These are phyloP conservation scores for Starmerella floris DNA, from an alignment of 805 yeast species.

Conservation along the genomic window DNA sequence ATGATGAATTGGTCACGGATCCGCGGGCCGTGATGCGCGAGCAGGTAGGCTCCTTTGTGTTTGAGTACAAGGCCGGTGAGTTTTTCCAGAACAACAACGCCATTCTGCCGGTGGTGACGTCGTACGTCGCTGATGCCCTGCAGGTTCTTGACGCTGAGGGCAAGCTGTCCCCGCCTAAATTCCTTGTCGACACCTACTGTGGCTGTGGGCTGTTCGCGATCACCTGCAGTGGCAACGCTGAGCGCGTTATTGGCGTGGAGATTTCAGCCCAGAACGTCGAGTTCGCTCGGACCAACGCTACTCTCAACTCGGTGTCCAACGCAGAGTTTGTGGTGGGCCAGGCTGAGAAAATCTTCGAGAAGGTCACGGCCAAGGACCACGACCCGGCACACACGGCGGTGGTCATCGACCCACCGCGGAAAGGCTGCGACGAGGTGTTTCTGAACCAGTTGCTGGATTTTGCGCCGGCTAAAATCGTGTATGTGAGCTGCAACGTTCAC, in stretches of 20 bases:
- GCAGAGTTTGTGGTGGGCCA: slow-evolving; percentile 81
- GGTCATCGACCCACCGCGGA: slow-evolving; percentile 92
- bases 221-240: slow-evolving; percentile 70
- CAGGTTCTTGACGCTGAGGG: slow-evolving; percentile 27
- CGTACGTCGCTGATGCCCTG: slow-evolving; percentile 64
- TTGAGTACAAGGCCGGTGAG: slow-evolving; percentile 86
- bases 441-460: slow-evolving; percentile 73
- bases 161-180: slow-evolving; percentile 34
- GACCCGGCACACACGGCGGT: slow-evolving; percentile 59
- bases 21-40: slow-evolving; percentile 70
- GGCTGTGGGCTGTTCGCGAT: slow-evolving; percentile 91
- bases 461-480: slow-evolving; percentile 76
- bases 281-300: slow-evolving; percentile 75
- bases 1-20: slow-evolving; percentile 58
- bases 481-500: slow-evolving; percentile 93
- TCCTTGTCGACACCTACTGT: slow-evolving; percentile 87
- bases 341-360: slow-evolving; percentile 77
- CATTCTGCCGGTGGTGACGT: slow-evolving; percentile 69
- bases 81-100: slow-evolving; percentile 94
- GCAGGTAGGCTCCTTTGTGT: slow-evolving; percentile 48
- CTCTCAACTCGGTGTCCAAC: slow-evolving; percentile 57
- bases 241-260: slow-evolving; percentile 82
- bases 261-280: slow-evolving; percentile 81
- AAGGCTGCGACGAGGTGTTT: slow-evolving; percentile 86
- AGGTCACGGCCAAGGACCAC: slow-evolving; percentile 40